Conservation (phyloP, 2,329 filamentous ascomycete species). For the Pleomassaria siparia region DNA sequence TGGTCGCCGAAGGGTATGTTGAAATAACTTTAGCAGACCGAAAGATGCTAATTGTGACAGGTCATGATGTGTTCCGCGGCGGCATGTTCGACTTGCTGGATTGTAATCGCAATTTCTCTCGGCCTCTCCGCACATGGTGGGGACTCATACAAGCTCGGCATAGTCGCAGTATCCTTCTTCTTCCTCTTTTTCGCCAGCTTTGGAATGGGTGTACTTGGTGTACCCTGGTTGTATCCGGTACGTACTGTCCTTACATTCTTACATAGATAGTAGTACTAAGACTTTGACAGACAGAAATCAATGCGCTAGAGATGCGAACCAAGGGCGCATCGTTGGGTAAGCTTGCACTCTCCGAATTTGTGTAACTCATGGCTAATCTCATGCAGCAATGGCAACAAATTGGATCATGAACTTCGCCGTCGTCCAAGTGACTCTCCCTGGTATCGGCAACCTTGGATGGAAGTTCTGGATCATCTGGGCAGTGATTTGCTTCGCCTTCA, state of each 20-base stretch:
- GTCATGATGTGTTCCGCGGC: slow-evolving; percentile 53
- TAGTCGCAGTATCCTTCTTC: slow-evolving; percentile 52
- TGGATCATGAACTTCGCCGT: slow-evolving; percentile 39
- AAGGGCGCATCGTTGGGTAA: slow-evolving; percentile 33
- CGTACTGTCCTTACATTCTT: slow-evolving; percentile 11
- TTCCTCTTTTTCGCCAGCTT: slow-evolving; percentile 40
- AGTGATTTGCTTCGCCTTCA: slow-evolving; percentile 55
- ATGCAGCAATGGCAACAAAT: slow-evolving; percentile 31
- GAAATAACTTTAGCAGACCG: not conserved
- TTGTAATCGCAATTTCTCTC: slow-evolving; percentile 50
- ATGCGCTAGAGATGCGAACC: slow-evolving; percentile 38
- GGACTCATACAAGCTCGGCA: slow-evolving; percentile 48
- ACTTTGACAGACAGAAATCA: slow-evolving; percentile 20
- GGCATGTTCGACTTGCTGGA: slow-evolving; percentile 54
- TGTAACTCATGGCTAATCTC: not conserved
- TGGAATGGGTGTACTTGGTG: slow-evolving; percentile 38
- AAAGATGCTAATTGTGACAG: slow-evolving; percentile 9
- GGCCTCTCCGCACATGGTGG: slow-evolving; percentile 46
- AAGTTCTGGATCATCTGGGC: slow-evolving; percentile 59
- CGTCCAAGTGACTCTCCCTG: slow-evolving; percentile 36
- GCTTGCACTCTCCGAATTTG: not conserved
- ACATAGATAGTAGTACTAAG: slow-evolving; percentile 5
- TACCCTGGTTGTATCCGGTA: slow-evolving; percentile 40
- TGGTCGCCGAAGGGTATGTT: slow-evolving; percentile 45
- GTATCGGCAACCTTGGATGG: slow-evolving; percentile 50